These are phyloP conservation scores for Hymenoscyphus fructigenus DNA, from an alignment of 2,329 filamentous ascomycete species.

Conservation along the genomic window DNA sequence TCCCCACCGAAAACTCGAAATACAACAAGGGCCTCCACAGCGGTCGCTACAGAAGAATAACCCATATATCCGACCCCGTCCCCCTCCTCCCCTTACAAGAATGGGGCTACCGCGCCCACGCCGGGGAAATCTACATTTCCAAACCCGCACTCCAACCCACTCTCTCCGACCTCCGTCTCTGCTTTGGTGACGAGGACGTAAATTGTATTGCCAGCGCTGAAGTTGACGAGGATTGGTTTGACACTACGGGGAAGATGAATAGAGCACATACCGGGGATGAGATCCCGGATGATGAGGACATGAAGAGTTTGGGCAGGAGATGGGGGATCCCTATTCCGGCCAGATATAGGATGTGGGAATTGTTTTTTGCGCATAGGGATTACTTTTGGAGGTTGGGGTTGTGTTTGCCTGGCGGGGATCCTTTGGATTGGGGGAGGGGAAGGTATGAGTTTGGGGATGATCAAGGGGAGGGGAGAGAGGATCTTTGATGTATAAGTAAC, in stretches of 20 bases:
- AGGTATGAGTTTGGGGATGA: slow-evolving; percentile 38
- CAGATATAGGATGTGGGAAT: slow-evolving; percentile 78
- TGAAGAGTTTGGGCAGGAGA: slow-evolving; percentile 24
- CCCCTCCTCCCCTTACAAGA: slow-evolving; percentile 79
- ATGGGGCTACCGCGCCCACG: slow-evolving; percentile 84
- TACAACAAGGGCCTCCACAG: neutral
- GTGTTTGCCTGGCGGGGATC: slow-evolving; percentile 80
- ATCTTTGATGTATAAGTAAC: neutral
- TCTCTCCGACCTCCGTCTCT: slow-evolving; percentile 65
- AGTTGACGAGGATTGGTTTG: slow-evolving; percentile 17
- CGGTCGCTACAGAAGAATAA: slow-evolving; percentile 68
- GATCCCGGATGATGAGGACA: slow-evolving; percentile 44
- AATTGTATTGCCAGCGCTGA: slow-evolving; percentile 63
- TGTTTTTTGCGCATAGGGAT: slow-evolving; percentile 91
- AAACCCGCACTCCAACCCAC: slow-evolving; percentile 68
- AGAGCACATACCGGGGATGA: slow-evolving; percentile 26
- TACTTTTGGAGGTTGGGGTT: slow-evolving; percentile 95
- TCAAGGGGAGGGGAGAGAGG: neutral
- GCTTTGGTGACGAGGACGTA: slow-evolving; percentile 57
- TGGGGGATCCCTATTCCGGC: slow-evolving; percentile 37
- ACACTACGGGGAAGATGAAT: neutral
- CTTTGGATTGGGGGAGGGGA: slow-evolving; percentile 62
- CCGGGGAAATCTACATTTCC: slow-evolving; percentile 81
- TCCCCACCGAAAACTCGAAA: neutral
- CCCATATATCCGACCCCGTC: slow-evolving; percentile 81